phyloP scores from a whole-genome alignment of 2,329 filamentous ascomycete species.

The Akanthomyces lecanii region DNA sequence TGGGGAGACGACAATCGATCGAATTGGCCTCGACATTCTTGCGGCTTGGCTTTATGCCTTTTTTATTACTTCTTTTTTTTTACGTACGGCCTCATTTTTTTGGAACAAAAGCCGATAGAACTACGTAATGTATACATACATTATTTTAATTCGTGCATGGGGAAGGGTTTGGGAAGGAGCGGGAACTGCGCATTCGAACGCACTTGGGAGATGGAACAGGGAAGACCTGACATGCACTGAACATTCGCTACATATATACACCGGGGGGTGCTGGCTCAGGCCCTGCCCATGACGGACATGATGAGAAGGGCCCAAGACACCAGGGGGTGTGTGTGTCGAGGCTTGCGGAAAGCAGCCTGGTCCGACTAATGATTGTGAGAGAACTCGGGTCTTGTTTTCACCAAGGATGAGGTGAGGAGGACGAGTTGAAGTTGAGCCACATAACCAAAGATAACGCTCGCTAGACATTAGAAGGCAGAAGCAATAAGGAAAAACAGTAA shows the following conservation, averaged over 20 bases:
- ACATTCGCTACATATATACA: constrained; percentile 17
- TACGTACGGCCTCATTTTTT: constrained; percentile 29
- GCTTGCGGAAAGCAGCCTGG: neutral
- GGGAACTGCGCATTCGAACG: constrained; percentile 26
- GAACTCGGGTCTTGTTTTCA: neutral
- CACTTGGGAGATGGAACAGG: neutral
- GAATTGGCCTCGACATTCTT: constrained; percentile 6
- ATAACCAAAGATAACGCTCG: constrained; percentile 38
- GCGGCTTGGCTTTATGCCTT: constrained; percentile 7
- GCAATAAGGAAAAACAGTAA: constrained; percentile 10
- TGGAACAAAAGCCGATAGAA: constrained; percentile 30
- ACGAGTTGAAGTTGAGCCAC: constrained; percentile 18
- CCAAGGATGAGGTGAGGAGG: constrained; percentile 19
- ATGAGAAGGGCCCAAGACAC: constrained; percentile 5
- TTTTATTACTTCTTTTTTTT: constrained; percentile 11
- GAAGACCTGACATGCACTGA: constrained; percentile 16
- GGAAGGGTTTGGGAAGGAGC: constrained; percentile 25
- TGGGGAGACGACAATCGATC: constrained; percentile 2
- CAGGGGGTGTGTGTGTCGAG: neutral
- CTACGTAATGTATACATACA: constrained; percentile 38
- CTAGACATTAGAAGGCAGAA: constrained; percentile 26
- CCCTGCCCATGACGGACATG: constrained; percentile 11
- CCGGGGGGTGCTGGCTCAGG: neutral
- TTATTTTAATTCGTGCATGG: constrained; percentile 34
- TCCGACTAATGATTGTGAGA: constrained; percentile 11